A percentile compares a stretch with the other conserved stretches of the same genome.
phyloP scores from a whole-genome alignment of 1,139 yeast species.

The Debaryomyces nepalensis region DNA sequence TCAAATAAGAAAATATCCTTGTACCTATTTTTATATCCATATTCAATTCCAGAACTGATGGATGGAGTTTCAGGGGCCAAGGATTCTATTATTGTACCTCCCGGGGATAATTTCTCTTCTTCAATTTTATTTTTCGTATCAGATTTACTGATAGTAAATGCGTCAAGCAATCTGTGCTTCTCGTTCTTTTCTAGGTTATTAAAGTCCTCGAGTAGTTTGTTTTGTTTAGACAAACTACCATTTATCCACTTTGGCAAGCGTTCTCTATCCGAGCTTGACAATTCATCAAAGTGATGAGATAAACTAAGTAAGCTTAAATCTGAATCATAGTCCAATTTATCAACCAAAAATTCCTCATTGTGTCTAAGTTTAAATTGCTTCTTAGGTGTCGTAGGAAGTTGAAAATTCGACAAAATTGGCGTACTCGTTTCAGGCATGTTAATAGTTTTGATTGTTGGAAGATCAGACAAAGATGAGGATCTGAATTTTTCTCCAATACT shows the following conservation, averaged over 20 bases:
- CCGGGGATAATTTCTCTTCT: slow-evolving; percentile 16
- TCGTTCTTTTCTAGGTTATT: slow-evolving; percentile 35
- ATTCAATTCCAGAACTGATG: slow-evolving; percentile 65
- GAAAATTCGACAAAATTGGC: slow-evolving; percentile 36
- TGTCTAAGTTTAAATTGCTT: slow-evolving; percentile 44
- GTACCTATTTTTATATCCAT: slow-evolving; percentile 77
- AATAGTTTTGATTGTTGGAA: slow-evolving; percentile 3
- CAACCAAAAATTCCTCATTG: slow-evolving; percentile 39
- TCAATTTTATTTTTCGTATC: slow-evolving; percentile 11
- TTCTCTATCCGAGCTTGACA: slow-evolving; percentile 16
- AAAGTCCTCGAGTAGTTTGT: slow-evolving; percentile 31
- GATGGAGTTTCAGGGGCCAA: slow-evolving; percentile 21
- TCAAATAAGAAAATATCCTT: slow-evolving; percentile 84
- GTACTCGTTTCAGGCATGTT: slow-evolving; percentile 18
- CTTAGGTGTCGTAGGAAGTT: slow-evolving; percentile 28
- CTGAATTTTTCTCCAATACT: background rate
- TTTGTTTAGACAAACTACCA: slow-evolving; percentile 21
- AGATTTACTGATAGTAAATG: slow-evolving; percentile 23
- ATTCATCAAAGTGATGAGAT: slow-evolving; percentile 9
- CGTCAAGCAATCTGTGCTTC: slow-evolving; percentile 36
- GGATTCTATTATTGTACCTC: slow-evolving; percentile 16
- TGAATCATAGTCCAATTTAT: slow-evolving; percentile 15
- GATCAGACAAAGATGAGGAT: slow-evolving; percentile 6
- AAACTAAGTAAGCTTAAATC: slow-evolving; percentile 6
- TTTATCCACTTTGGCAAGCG: slow-evolving; percentile 33